These are phyloP conservation scores for Phanerodontia chrysosporium DNA, from an alignment of 768 basidiomycete genomes.

Conservation along the genomic window DNA sequence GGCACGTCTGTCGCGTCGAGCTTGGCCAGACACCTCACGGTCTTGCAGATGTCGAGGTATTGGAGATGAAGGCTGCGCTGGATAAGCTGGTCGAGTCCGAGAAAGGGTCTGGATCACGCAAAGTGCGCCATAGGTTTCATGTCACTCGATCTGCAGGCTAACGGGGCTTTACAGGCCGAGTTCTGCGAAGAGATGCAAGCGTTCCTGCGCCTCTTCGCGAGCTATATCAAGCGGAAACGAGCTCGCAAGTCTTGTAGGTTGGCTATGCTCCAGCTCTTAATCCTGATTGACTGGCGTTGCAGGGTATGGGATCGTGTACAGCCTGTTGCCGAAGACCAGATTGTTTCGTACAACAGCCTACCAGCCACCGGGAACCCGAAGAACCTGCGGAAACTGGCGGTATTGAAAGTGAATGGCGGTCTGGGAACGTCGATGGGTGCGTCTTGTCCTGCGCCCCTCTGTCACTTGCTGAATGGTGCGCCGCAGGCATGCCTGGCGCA, in stretches of 20 bases:
- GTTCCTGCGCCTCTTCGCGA: conserved; percentile 94
- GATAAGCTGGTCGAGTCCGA: background rate
- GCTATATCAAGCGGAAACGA: conserved; percentile 85
- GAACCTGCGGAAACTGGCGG: conserved; percentile 65
- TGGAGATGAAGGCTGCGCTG: background rate
- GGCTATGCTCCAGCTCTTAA: conserved; percentile 19
- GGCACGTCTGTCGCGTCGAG: conserved; percentile 17
- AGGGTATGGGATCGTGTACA: conserved; percentile 42
- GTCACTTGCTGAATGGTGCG: background rate
- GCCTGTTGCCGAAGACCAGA: conserved; percentile 57
- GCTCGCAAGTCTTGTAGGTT: conserved; percentile 73
- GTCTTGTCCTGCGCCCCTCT: conserved; percentile 21
- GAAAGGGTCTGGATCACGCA: background rate
- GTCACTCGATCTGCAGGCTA: too few species aligned
- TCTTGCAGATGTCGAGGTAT: background rate
- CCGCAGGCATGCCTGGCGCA: conserved; percentile 36
- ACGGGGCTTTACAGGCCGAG: conserved; percentile 60
- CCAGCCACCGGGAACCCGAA: conserved; percentile 36
- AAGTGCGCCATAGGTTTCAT: too few species aligned
- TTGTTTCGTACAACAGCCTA: conserved; percentile 54
- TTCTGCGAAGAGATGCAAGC: conserved; percentile 94
- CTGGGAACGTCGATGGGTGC: conserved; percentile 61
- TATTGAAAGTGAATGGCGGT: conserved; percentile 76
- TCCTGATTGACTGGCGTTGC: background rate
- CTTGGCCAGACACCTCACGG: background rate